A percentile compares a stretch with the other conserved stretches of the same genome.
phyloP scores from a whole-genome alignment of 805 yeast species.

The Ogataea pilisensis region DNA sequence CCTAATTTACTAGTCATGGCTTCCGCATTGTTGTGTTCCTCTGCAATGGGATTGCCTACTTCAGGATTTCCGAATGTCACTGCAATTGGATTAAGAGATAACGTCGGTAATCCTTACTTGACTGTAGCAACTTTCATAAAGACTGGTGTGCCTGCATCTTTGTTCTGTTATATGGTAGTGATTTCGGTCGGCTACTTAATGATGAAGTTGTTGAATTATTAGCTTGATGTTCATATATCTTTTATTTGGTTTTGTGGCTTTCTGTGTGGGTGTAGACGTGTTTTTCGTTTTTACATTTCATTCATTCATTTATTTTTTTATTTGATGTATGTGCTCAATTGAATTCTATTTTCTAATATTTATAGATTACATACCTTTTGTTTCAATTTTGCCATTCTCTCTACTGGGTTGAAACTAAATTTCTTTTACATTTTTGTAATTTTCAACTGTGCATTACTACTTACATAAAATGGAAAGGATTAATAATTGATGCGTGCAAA shows the following conservation, averaged over 20 bases:
- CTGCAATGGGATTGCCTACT: slow-evolving; percentile 95
- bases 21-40: slow-evolving; percentile 70
- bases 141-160: slow-evolving; percentile 85
- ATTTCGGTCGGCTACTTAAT: slow-evolving; percentile 76
- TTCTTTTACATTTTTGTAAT: no score
- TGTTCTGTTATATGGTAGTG: slow-evolving; percentile 68
- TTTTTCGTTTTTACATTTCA: no score
- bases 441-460: no score
- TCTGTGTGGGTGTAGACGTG: no score
- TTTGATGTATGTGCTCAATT: no score
- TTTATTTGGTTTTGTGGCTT: neutral
- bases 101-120: slow-evolving; percentile 84
- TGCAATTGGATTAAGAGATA: slow-evolving; percentile 92
- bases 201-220: slow-evolving; percentile 57
- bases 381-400: no score
- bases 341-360: no score
- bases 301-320: no score
- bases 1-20: slow-evolving; percentile 75
- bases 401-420: no score
- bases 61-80: slow-evolving; percentile 96
- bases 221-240: slow-evolving; percentile 4
- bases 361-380: no score
- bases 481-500: no score
- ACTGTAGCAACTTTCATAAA: slow-evolving; percentile 83
- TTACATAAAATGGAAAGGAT: no score